These are phyloP conservation scores for Tetracentron sinense DNA, from an alignment of 164 flowering plant species.

Conservation along the genomic window DNA sequence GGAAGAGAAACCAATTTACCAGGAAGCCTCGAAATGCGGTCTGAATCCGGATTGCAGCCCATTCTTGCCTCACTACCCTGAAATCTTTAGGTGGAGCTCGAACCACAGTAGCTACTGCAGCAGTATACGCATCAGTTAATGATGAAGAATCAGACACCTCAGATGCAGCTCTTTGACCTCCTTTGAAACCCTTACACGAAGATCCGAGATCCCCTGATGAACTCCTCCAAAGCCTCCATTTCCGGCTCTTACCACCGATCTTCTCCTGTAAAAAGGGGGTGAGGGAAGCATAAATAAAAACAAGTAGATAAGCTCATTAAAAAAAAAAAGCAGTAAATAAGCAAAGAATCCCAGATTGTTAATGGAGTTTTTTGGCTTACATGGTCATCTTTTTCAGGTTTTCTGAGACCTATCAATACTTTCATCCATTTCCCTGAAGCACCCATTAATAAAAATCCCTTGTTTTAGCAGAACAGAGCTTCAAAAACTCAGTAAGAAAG, in stretches of 20 bases:
- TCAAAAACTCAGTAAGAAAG: not conserved
- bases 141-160: slow-evolving; percentile 47
- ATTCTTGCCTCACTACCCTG: slow-evolving; percentile 64
- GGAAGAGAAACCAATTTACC: slow-evolving; percentile 41
- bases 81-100: slow-evolving; percentile 78
- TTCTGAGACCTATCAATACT: slow-evolving; percentile 52
- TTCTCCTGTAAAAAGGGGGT: slow-evolving; percentile 30
- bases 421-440: slow-evolving; percentile 87
- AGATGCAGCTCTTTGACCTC: slow-evolving; percentile 30
- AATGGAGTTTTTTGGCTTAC: slow-evolving; percentile 32
- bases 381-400: slow-evolving; percentile 35
- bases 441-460: slow-evolving; percentile 47
- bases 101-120: slow-evolving; percentile 69
- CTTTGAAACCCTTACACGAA: slow-evolving; percentile 27
- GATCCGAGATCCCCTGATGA: slow-evolving; percentile 38
- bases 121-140: slow-evolving; percentile 35
- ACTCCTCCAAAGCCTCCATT: slow-evolving; percentile 71
- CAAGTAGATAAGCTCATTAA: too few relatives aligned
- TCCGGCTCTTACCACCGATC: slow-evolving; percentile 32
- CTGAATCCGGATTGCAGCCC: slow-evolving; percentile 96
- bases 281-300: slow-evolving; percentile 9
- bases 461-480: not conserved
- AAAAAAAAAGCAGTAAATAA: not conserved
- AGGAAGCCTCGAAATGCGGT: slow-evolving; percentile 79
- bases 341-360: not conserved